Conservation (phyloP, 495 filamentous ascomycete species). For the Pseudoneurospora amorphoporcata region DNA sequence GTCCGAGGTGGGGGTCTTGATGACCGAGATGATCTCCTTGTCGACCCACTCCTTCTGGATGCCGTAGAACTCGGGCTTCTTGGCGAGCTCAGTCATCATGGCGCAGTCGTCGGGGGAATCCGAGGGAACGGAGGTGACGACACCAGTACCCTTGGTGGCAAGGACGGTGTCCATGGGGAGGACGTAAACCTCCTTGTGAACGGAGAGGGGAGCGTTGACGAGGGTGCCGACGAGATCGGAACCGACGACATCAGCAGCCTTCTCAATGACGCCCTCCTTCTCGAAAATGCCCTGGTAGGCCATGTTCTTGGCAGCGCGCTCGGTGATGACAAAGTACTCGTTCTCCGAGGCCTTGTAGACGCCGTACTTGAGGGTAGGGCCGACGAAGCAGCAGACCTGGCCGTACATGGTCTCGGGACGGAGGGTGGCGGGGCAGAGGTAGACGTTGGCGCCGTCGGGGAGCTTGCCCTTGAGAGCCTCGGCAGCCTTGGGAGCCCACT, state of each 20-base stretch:
- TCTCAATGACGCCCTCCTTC: conserved; percentile 60
- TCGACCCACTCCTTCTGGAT: conserved; percentile 97
- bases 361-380: conserved; percentile 62
- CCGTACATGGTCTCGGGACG: conserved; percentile 98
- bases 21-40: conserved; percentile 76
- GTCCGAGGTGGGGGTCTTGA: conserved; percentile 82
- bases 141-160: conserved; percentile 87
- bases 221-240: conserved; percentile 77
- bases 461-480: conserved; percentile 64
- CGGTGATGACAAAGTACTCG: conserved; percentile 77
- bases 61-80: conserved; percentile 95
- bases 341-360: conserved; percentile 75
- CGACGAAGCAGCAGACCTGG: conserved; percentile 91
- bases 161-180: conserved; percentile 92
- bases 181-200: conserved; percentile 74
- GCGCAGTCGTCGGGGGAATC: conserved; percentile 95
- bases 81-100: conserved; percentile 75
- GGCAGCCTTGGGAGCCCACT: conserved; percentile 68
- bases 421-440: conserved; percentile 83
- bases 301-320: conserved; percentile 90
- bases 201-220: conserved; percentile 80
- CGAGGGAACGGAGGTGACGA: conserved; percentile 90
- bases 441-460: conserved; percentile 72
- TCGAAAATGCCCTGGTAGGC: conserved; percentile 84
- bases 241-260: conserved; percentile 60